Evolutionary conservation across 1,284 basidiomycete genomes (phyloP).

Genomic region (Cutaneotrichosporon cutaneum): DNA sequence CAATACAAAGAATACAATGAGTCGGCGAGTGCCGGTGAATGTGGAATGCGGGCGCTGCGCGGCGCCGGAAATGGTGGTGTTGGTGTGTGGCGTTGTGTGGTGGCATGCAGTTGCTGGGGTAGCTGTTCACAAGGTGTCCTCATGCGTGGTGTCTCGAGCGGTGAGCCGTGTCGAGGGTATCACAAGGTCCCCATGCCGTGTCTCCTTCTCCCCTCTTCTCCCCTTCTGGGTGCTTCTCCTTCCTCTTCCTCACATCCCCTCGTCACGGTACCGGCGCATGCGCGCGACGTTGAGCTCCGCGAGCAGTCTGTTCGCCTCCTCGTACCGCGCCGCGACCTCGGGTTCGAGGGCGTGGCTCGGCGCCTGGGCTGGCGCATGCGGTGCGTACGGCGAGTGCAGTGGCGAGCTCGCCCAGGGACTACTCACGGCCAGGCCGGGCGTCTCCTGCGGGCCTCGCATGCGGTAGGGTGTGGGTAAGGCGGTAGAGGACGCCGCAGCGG

Average conservation of each 20-base stretch:
- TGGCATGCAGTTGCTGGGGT: background rate
- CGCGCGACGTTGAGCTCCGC: slow-evolving; percentile 45
- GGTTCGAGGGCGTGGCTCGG: background rate
- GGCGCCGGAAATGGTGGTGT: background rate
- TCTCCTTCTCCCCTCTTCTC: background rate
- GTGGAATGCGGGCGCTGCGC: background rate
- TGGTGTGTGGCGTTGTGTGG: background rate
- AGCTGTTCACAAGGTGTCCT: background rate
- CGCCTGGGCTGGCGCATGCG: background rate
- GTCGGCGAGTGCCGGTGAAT: background rate
- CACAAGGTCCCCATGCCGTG: background rate
- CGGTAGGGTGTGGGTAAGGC: slow-evolving; percentile 15
- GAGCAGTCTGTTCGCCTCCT: slow-evolving; percentile 47
- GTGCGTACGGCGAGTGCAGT: background rate
- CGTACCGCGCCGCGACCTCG: slow-evolving; percentile 36
- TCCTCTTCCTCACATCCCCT: background rate
- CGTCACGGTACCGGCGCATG: slow-evolving; percentile 11
- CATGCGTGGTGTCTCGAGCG: background rate
- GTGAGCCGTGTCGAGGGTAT: background rate
- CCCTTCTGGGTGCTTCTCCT: background rate
- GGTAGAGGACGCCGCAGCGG: background rate
- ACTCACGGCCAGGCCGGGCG: slow-evolving; percentile 17
- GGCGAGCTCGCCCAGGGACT: slow-evolving; percentile 19
- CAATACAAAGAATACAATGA: slow-evolving; percentile 3
- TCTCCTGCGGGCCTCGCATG: slow-evolving; percentile 7